phyloP scores from a whole-genome alignment of 176 grass and related monocot species.

The Hsuehochloa calcarea region DNA sequence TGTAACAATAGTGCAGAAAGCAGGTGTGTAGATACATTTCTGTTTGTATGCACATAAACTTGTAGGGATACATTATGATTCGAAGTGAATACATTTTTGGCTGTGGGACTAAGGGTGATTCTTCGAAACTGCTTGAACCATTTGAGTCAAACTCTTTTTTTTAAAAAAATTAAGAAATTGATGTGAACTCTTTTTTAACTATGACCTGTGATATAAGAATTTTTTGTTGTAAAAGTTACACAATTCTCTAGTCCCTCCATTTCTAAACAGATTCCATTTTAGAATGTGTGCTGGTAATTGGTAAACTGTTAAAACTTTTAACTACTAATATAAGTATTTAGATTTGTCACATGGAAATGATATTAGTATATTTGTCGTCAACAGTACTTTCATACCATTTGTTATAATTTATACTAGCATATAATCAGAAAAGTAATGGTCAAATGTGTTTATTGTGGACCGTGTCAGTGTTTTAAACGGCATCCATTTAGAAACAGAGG shows the following conservation, averaged over 20 bases:
- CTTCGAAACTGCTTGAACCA: neutral
- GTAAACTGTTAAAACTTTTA: neutral
- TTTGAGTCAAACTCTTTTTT: neutral
- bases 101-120: neutral
- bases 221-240: neutral
- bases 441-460: neutral
- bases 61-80: neutral
- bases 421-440: neutral
- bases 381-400: neutral
- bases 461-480: neutral
- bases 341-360: neutral
- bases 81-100: neutral
- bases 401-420: neutral
- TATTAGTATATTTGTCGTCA: no score
- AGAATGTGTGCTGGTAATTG: no score
- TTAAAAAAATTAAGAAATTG: no score
- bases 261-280: no score
- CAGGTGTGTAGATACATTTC: neutral
- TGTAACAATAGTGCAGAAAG: neutral
- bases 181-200: no score
- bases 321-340: neutral
- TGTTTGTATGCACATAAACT: neutral
- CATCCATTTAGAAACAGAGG: neutral
- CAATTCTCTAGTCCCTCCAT: neutral
- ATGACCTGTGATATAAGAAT: neutral